Conservation (phyloP, 202 grass and related monocot genomes). For the Setaria italica region DNA sequence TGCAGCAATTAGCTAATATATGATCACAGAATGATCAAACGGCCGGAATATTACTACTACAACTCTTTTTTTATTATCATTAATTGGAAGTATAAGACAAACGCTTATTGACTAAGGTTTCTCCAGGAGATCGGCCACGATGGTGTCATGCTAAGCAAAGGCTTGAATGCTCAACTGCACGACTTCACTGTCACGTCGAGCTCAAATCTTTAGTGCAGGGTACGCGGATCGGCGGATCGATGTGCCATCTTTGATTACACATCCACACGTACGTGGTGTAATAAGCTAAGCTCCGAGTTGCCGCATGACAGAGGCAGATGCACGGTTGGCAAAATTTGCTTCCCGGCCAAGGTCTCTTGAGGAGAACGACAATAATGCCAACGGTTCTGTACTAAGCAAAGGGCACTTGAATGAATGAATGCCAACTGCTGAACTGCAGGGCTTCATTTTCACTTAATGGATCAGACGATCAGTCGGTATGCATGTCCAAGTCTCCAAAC, state of each 20-base stretch:
- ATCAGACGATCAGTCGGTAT: neutral
- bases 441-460: conserved; percentile 14
- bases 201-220: neutral
- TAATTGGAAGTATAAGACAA: neutral
- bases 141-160: neutral
- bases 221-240: neutral
- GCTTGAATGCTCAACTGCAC: conserved; percentile 5
- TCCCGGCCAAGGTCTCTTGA: neutral
- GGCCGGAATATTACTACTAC: too few relatives aligned
- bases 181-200: neutral
- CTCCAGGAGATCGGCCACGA: neutral
- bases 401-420: neutral
- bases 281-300: neutral
- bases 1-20: too few relatives aligned
- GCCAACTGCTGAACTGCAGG: conserved; percentile 19
- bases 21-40: too few relatives aligned
- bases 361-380: neutral
- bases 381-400: conserved; percentile 6
- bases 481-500: neutral
- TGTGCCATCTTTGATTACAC: neutral
- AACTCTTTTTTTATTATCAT: neutral
- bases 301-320: neutral
- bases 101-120: neutral
- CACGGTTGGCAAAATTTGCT: conserved; percentile 4
- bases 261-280: neutral